phyloP scores from a whole-genome alignment of 2,329 filamentous ascomycete species.

The Colletotrichum shisoi region DNA sequence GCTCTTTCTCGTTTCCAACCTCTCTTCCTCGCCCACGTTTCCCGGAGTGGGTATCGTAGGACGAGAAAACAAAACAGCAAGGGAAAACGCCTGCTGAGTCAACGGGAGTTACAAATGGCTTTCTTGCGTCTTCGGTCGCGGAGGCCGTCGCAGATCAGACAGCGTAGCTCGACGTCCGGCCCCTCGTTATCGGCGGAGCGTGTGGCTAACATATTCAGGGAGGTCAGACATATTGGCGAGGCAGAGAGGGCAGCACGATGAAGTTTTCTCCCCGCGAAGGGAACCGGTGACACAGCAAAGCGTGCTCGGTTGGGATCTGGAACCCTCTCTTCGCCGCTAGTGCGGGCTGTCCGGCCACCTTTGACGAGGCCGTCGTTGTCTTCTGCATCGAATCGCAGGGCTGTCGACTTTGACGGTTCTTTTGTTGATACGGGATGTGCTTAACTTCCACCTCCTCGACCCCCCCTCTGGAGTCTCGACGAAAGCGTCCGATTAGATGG shows the following conservation, averaged over 20 bases:
- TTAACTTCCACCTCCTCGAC: conserved; percentile 1
- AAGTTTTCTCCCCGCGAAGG: not conserved
- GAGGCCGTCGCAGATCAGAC: not conserved
- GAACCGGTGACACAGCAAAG: not conserved
- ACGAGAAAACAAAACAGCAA: too few relatives aligned
- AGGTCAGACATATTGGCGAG: not conserved
- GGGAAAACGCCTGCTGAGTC: not conserved
- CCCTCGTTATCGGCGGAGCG: not conserved
- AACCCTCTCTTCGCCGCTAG: not conserved
- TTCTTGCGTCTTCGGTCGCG: not conserved
- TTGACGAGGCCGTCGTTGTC: not conserved
- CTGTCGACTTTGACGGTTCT: not conserved
- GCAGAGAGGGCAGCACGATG: too few relatives aligned
- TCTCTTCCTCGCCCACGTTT: not conserved
- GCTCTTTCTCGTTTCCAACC: not conserved
- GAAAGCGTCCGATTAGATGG: not conserved
- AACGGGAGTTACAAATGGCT: conserved; percentile 4
- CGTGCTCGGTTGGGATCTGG: not conserved
- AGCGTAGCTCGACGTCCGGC: not conserved
- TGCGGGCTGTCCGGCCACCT: conserved; percentile 11
- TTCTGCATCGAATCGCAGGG: not conserved
- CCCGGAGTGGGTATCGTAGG: not conserved
- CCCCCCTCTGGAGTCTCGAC: not conserved
- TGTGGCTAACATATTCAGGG: not conserved
- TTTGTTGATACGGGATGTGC: not conserved